A percentile compares a stretch with the other conserved stretches of the same genome.
phyloP scores from a whole-genome alignment of 108 stramenopile species.

The Skeletonema potamos region DNA sequence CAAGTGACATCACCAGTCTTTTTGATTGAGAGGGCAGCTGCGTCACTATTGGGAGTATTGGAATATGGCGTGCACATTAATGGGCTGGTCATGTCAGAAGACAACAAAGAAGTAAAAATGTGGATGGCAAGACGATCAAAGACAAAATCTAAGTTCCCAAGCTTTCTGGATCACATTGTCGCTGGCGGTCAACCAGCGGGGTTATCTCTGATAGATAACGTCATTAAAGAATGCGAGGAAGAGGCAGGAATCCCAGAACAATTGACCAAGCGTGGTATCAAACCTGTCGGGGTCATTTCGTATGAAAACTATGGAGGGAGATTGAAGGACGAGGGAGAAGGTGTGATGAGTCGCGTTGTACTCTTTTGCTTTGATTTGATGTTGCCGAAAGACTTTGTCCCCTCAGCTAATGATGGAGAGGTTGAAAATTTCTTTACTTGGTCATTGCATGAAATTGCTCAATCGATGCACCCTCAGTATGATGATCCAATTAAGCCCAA shows the following conservation, averaged over 20 bases:
- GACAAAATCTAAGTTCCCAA: conserved; percentile 82
- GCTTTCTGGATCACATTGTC: conserved; percentile 90
- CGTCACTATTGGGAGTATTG: conserved; percentile 64
- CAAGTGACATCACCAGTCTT: conserved; percentile 50
- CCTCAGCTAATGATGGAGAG: conserved; percentile 86
- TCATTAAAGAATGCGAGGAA: conserved; percentile 87
- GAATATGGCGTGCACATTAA: conserved; percentile 85
- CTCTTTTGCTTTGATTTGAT: conserved; percentile 85
- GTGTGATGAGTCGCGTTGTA: conserved; percentile 66
- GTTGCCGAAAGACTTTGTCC: conserved; percentile 72
- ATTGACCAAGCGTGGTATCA: conserved; percentile 43
- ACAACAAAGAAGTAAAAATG: conserved; percentile 49
- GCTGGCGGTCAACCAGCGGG: conserved; percentile 89
- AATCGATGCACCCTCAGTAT: conserved; percentile 54
- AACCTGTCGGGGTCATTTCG: conserved; percentile 71
- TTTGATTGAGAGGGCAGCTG: conserved; percentile 84
- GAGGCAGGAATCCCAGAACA: conserved; percentile 82
- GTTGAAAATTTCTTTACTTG: conserved; percentile 85
- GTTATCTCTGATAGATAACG: conserved; percentile 79
- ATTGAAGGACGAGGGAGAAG: conserved; percentile 18
- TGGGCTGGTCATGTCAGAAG: conserved; percentile 56
- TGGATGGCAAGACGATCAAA: conserved; percentile 87
- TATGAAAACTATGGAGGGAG: conserved; percentile 57
- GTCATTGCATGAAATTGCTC: conserved; percentile 60
- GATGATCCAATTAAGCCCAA: conserved; percentile 90